A percentile compares a stretch with the other conserved stretches of the same genome.
Evolutionary conservation across 495 filamentous ascomycete species (phyloP).

Genomic region (Podospora fimiseda): DNA sequence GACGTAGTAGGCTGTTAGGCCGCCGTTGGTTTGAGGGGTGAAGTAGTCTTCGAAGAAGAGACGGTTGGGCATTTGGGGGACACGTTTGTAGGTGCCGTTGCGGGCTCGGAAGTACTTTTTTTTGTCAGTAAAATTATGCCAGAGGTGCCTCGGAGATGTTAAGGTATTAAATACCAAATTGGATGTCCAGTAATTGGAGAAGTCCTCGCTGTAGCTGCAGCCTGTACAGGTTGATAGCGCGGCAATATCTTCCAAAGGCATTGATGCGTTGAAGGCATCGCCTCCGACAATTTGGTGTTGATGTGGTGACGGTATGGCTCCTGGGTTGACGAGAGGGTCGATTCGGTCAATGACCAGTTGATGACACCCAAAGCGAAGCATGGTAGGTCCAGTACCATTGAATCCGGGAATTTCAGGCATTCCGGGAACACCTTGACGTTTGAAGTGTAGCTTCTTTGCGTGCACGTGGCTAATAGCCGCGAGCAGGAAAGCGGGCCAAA

Average conservation of each 20-base stretch:
- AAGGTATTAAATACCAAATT: conserved; percentile 21
- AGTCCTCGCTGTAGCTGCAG: conserved; percentile 33
- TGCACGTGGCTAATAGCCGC: no score
- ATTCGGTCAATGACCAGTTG: conserved; percentile 34
- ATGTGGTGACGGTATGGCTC: conserved; percentile 27
- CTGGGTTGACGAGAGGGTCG: conserved; percentile 34
- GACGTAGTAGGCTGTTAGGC: neutral
- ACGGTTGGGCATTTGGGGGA: neutral
- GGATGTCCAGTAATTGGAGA: conserved; percentile 44
- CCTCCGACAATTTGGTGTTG: conserved; percentile 40
- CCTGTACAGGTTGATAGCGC: conserved; percentile 27
- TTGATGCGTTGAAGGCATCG: conserved; percentile 31
- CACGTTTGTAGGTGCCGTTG: conserved; percentile 28
- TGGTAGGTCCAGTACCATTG: conserved; percentile 12
- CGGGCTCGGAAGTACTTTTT: conserved; percentile 39
- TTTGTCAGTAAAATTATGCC: no score
- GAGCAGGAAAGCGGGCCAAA: no score
- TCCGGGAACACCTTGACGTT: no score
- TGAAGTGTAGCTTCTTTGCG: no score
- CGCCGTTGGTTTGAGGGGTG: neutral
- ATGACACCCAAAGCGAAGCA: conserved; percentile 35
- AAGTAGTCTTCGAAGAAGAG: neutral
- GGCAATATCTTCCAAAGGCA: conserved; percentile 31
- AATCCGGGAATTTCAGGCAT: neutral
- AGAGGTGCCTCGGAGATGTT: neutral